Evolutionary conservation across 2,329 filamentous ascomycete genomes (phyloP).

Genomic region (Colletotrichum salicis): DNA sequence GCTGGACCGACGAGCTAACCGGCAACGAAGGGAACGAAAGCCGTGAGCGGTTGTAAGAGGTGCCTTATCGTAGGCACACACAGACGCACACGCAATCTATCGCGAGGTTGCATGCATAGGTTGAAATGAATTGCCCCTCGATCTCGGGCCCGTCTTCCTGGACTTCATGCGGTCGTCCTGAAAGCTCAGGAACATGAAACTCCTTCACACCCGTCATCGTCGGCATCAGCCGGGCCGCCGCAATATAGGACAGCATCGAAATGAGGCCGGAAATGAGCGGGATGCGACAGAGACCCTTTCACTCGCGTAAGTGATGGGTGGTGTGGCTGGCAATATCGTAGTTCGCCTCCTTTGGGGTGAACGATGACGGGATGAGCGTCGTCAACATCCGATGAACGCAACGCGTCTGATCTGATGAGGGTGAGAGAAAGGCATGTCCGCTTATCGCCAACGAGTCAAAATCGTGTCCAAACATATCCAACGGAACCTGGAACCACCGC

Average conservation of each 20-base stretch:
- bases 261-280: conserved; percentile 18
- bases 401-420: neutral
- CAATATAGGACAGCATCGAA: neutral
- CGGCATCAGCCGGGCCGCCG: conserved; percentile 20
- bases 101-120: conserved; percentile 21
- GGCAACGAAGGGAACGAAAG: conserved; percentile 28
- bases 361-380: neutral
- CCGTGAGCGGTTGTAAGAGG: neutral
- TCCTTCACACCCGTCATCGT: neutral
- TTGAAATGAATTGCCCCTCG: neutral
- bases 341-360: neutral
- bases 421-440: neutral
- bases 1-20: conserved; percentile 18
- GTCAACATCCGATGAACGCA: neutral
- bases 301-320: neutral
- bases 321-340: conserved; percentile 24
- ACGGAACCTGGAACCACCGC: conserved; percentile 23
- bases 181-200: neutral
- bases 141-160: conserved; percentile 28
- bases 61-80: neutral
- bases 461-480: conserved; percentile 12
- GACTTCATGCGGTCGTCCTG: neutral
- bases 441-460: conserved; percentile 9
- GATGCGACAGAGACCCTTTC: conserved; percentile 10
- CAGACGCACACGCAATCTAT: neutral